These are phyloP conservation scores for Beauveria pseudobassiana DNA, from an alignment of 2,329 filamentous ascomycete genomes.

Conservation along the genomic window DNA sequence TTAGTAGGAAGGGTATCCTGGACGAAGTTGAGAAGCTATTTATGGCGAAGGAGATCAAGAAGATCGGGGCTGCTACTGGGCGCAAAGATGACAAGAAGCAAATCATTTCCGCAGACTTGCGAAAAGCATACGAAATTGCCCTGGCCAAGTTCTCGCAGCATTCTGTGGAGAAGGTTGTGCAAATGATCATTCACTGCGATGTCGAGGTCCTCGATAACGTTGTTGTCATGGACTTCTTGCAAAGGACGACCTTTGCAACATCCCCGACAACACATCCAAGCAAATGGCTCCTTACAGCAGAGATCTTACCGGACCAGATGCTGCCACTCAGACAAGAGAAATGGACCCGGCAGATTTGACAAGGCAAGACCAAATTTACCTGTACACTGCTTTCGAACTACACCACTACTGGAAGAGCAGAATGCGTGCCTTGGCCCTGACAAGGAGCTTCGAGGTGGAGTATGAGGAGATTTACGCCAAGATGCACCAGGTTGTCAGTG, in stretches of 20 bases:
- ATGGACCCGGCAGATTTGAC: constrained; percentile 83
- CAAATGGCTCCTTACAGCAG: constrained; percentile 91
- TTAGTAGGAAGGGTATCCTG: constrained; percentile 88
- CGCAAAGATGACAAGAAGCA: constrained; percentile 97
- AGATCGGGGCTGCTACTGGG: constrained; percentile 60
- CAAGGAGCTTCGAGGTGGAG: constrained; percentile 74
- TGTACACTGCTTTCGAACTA: constrained; percentile 87
- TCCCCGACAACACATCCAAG: constrained; percentile 85
- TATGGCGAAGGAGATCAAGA: constrained; percentile 93
- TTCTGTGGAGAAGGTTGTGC: constrained; percentile 75
- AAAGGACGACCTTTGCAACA: constrained; percentile 85
- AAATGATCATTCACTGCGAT: constrained; percentile 95
- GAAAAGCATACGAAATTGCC: constrained; percentile 79
- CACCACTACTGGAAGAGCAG: constrained; percentile 98
- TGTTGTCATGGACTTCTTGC: constrained; percentile 94
- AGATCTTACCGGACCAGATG: constrained; percentile 89
- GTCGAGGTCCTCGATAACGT: constrained; percentile 77
- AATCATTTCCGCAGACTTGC: constrained; percentile 84
- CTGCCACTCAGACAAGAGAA: constrained; percentile 69
- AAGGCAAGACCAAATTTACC: constrained; percentile 88
- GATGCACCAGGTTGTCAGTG: constrained; percentile 75
- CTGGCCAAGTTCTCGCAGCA: constrained; percentile 87
- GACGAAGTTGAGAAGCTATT: constrained; percentile 98
- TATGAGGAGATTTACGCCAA: constrained; percentile 88
- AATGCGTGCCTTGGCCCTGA: constrained; percentile 84